Evolutionary conservation across 129 eudicot genomes (phyloP).

Genomic region (Heracleum sosnowskyi): DNA sequence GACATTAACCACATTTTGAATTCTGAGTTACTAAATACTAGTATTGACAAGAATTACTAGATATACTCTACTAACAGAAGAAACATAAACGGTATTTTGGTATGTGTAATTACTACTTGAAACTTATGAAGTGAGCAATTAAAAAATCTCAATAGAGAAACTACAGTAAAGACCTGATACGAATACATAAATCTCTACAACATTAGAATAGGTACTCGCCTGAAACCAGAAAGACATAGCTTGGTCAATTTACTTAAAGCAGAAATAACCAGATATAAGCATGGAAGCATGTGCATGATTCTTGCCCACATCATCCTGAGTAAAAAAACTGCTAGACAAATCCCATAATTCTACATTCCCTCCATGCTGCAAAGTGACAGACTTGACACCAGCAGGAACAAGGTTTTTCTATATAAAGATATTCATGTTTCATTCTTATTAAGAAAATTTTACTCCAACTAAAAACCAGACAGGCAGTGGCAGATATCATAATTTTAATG

Average conservation of each 20-base stretch:
- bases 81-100: neutral
- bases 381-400: slow-evolving; percentile 84
- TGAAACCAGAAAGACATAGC: slow-evolving; percentile 62
- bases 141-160: neutral
- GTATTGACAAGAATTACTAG: neutral
- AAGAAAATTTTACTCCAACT: neutral
- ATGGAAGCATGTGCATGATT: slow-evolving; percentile 69
- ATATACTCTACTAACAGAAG: neutral
- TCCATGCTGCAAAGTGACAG: slow-evolving; percentile 74
- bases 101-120: neutral
- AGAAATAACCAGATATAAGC: slow-evolving; percentile 54
- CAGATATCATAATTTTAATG: neutral
- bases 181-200: neutral
- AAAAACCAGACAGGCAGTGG: no score
- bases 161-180: neutral
- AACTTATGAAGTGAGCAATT: neutral
- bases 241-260: slow-evolving; percentile 46
- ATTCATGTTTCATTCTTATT: neutral
- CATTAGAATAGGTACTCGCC: slow-evolving; percentile 24
- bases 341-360: slow-evolving; percentile 70
- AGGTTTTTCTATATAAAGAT: slow-evolving; percentile 75
- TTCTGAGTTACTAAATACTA: neutral
- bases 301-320: slow-evolving; percentile 63
- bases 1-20: neutral
- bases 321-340: slow-evolving; percentile 66